phyloP scores from a whole-genome alignment of 148 eudicot genomes.

The Amaranthus hypochondriacus region DNA sequence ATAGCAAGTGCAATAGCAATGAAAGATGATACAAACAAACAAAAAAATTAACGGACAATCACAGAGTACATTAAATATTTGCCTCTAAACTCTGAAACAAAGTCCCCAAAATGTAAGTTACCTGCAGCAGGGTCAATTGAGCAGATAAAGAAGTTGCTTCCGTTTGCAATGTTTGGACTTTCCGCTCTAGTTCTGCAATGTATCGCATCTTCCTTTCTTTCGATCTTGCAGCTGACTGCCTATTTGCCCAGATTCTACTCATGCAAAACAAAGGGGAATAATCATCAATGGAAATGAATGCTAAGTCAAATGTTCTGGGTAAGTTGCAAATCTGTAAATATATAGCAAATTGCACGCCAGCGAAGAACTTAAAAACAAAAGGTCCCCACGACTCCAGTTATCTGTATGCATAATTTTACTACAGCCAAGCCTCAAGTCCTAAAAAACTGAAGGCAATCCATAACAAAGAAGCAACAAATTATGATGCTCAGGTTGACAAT shows the following conservation, averaged over 20 bases:
- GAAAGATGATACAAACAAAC: neutral
- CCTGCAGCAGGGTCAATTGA: slow-evolving; percentile 75
- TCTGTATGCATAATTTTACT: neutral
- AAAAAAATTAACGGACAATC: slow-evolving; percentile 1
- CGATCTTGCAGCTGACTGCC: slow-evolving; percentile 88
- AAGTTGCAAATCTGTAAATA: neutral
- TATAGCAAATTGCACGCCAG: neutral
- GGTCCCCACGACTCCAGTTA: neutral
- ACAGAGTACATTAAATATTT: neutral
- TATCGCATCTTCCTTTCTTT: slow-evolving; percentile 89
- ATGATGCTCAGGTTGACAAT: neutral
- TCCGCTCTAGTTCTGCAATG: slow-evolving; percentile 76
- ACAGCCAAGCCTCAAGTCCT: too few relatives aligned
- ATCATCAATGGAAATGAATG: neutral
- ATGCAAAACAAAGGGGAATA: neutral
- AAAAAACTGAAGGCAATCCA: too few relatives aligned
- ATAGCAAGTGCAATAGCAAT: neutral
- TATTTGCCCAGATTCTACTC: slow-evolving; percentile 73
- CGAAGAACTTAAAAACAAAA: neutral
- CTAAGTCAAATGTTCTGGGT: neutral
- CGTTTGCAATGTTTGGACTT: slow-evolving; percentile 70
- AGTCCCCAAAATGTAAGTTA: slow-evolving; percentile 7
- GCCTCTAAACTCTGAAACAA: neutral
- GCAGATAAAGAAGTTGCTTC: slow-evolving; percentile 77
- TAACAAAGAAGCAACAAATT: neutral